These are phyloP conservation scores for Fusarium anthophilum DNA, from an alignment of 2,329 filamentous ascomycete species.

Conservation along the genomic window DNA sequence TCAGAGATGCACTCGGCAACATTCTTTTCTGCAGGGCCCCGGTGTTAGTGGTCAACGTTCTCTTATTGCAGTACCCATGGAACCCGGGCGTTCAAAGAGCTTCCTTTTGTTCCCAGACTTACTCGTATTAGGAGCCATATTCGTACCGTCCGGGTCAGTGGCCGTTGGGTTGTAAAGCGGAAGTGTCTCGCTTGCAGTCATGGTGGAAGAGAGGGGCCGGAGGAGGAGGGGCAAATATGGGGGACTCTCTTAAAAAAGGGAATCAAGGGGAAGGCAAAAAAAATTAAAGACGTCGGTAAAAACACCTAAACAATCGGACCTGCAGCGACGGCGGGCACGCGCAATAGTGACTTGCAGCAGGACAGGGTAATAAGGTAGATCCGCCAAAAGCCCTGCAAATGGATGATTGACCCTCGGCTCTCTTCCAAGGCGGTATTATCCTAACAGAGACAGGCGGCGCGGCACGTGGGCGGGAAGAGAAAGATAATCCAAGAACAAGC, in stretches of 20 bases:
- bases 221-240: slow-evolving; percentile 36
- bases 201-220: slow-evolving; percentile 42
- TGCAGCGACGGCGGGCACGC: slow-evolving; percentile 17
- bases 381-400: slow-evolving; percentile 4
- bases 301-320: slow-evolving; percentile 19
- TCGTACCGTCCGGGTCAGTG: slow-evolving; percentile 40
- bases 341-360: slow-evolving; percentile 9
- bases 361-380: slow-evolving; percentile 4
- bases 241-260: slow-evolving; percentile 38
- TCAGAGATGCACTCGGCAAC: slow-evolving; percentile 83
- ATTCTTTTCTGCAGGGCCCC: slow-evolving; percentile 53
- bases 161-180: slow-evolving; percentile 45
- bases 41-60: slow-evolving; percentile 2
- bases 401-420: slow-evolving; percentile 8
- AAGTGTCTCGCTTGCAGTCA: slow-evolving; percentile 47
- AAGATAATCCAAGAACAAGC: slow-evolving; percentile 9
- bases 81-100: background rate
- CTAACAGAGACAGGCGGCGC: slow-evolving; percentile 24
- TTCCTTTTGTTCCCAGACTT: slow-evolving; percentile 21
- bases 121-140: slow-evolving; percentile 50
- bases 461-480: slow-evolving; percentile 32
- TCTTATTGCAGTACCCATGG: background rate
- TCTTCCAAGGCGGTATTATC: slow-evolving; percentile 1
- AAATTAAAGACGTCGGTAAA: slow-evolving; percentile 13
- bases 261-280: slow-evolving; percentile 5